phyloP scores from a whole-genome alignment of 768 basidiomycete species.

The Lentinula boryana region DNA sequence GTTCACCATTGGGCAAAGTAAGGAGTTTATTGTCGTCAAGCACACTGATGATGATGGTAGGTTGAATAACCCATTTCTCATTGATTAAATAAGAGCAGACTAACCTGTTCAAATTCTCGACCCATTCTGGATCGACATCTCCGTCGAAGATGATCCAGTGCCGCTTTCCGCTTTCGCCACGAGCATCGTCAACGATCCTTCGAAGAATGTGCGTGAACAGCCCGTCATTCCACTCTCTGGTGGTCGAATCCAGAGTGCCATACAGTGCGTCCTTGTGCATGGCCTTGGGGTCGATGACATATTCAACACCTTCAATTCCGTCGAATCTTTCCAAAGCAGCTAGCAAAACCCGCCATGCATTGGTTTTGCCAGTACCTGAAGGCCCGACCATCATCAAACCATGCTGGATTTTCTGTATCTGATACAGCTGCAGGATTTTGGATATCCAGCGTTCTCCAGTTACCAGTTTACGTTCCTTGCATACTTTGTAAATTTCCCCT shows the following conservation, averaged over 20 bases:
- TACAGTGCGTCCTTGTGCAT: constrained; percentile 98
- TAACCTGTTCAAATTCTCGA: constrained; percentile 97
- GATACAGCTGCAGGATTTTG: constrained; percentile 96
- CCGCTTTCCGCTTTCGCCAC: constrained; percentile 92
- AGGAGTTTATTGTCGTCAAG: constrained; percentile 97
- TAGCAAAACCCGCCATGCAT: constrained; percentile 93
- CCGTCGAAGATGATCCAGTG: constrained; percentile 99
- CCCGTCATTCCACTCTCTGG: constrained; percentile 98
- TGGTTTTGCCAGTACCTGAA: constrained; percentile 94
- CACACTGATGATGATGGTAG: constrained; percentile 52
- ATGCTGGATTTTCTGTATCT: constrained; percentile 99
- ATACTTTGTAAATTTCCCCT: constrained; percentile 83
- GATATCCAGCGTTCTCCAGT: constrained; percentile 85
- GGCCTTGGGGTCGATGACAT: constrained; percentile 98
- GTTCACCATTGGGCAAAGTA: constrained; percentile 96
- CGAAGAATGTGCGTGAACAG: constrained; percentile 96
- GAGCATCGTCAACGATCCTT: constrained; percentile 97
- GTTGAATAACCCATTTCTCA: background rate
- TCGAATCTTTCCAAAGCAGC: constrained; percentile 87
- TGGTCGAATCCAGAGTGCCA: constrained; percentile 94
- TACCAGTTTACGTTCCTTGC: constrained; percentile 79
- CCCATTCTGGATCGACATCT: constrained; percentile 99
- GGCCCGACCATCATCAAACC: constrained; percentile 99
- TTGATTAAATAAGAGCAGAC: constrained; percentile 15
- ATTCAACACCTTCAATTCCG: constrained; percentile 86